phyloP scores from a whole-genome alignment of 2,329 filamentous ascomycete species.

The Cytospora paraplurivora region DNA sequence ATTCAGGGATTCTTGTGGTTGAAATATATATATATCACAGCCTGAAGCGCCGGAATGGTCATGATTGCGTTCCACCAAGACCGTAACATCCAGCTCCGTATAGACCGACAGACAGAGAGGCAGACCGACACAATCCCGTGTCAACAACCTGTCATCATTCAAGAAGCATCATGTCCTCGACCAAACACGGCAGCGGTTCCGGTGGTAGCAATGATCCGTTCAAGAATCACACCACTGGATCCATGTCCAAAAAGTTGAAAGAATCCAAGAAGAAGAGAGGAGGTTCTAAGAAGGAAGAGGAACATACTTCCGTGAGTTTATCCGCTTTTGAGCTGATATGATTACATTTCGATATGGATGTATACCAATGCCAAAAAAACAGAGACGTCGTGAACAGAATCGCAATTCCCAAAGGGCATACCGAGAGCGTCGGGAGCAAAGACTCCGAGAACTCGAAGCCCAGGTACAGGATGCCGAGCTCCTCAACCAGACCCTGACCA shows the following conservation, averaged over 20 bases:
- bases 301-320: constrained; percentile 20
- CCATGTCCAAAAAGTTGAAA: constrained; percentile 28
- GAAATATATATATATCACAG: not conserved
- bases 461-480: constrained; percentile 26
- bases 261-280: constrained; percentile 27
- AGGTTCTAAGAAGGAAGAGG: constrained; percentile 25
- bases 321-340: too few relatives aligned
- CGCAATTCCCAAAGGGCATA: constrained; percentile 26
- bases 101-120: not conserved
- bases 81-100: not conserved
- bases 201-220: constrained; percentile 24
- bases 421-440: constrained; percentile 24
- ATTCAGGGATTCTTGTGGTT: not conserved
- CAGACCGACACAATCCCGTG: not conserved
- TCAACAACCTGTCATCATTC: not conserved
- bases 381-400: constrained; percentile 25
- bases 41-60: not conserved
- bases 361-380: not conserved
- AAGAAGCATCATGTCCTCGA: constrained; percentile 18
- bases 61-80: not conserved
- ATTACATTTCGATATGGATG: too few relatives aligned
- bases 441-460: constrained; percentile 24
- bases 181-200: constrained; percentile 22
- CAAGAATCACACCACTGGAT: constrained; percentile 24
- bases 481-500: constrained; percentile 27